Percentiles rank a stretch among this genome's conserved stretches.
Evolutionary conservation across 768 basidiomycete species (phyloP).

Genomic region (Hygrocybe coccinea): DNA sequence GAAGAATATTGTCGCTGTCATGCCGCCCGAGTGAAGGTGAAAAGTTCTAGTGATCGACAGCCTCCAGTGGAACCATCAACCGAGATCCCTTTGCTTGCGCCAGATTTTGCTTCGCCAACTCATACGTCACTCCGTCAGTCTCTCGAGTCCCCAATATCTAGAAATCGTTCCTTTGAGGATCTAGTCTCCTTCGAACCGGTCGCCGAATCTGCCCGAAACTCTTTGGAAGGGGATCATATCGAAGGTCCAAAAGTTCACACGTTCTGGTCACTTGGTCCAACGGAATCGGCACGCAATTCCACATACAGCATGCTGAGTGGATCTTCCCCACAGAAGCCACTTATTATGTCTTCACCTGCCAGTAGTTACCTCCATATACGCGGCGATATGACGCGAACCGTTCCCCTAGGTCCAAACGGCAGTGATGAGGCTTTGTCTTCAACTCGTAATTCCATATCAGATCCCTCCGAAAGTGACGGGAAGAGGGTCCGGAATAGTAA

Average conservation of each 20-base stretch:
- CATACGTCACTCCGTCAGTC: conserved; percentile 36
- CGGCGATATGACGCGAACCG: conserved; percentile 28
- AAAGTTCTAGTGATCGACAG: conserved; percentile 40
- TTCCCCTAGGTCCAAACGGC: conserved; percentile 28
- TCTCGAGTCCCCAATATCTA: conserved; percentile 36
- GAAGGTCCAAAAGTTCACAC: conserved; percentile 22
- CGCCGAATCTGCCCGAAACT: conserved; percentile 43
- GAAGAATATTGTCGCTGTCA: conserved; percentile 58
- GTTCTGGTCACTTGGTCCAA: not conserved
- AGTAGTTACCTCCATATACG: conserved; percentile 40
- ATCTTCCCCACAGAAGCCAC: conserved; percentile 28
- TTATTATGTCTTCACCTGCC: conserved; percentile 32
- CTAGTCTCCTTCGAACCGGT: conserved; percentile 56
- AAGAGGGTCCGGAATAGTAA: conserved; percentile 7
- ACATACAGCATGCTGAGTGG: conserved; percentile 38
- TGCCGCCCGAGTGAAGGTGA: conserved; percentile 33
- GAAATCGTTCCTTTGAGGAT: conserved; percentile 42
- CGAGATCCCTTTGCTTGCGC: conserved; percentile 8
- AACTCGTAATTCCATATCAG: conserved; percentile 42
- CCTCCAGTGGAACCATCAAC: not conserved
- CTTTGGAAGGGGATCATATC: conserved; percentile 40
- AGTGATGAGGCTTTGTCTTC: conserved; percentile 47
- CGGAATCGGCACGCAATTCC: conserved; percentile 20
- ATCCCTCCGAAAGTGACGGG: conserved; percentile 27
- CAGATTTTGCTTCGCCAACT: conserved; percentile 20